These are phyloP conservation scores for Xylaria sp. DNA, from an alignment of 2,329 filamentous ascomycete genomes.

Conservation along the genomic window DNA sequence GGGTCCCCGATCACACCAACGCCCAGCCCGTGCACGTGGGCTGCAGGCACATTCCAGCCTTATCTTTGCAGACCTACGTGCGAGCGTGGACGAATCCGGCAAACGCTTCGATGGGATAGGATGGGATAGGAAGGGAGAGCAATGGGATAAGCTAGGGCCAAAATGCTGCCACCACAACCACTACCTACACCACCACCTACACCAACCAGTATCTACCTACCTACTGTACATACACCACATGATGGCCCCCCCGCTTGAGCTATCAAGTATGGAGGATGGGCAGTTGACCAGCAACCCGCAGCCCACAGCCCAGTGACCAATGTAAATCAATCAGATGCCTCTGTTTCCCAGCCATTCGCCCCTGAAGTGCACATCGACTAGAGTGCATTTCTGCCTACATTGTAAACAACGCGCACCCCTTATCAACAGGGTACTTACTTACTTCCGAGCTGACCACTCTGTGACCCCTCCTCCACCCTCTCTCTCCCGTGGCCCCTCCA, in stretches of 20 bases:
- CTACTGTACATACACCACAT: conserved; percentile 31
- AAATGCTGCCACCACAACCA: no score
- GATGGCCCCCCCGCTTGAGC: conserved; percentile 34
- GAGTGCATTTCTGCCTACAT: not conserved
- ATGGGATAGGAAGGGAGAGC: not conserved
- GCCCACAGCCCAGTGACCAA: conserved; percentile 22
- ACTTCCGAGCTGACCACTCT: not conserved
- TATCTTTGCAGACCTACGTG: conserved; percentile 30
- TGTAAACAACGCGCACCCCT: not conserved
- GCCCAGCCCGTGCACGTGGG: conserved; percentile 32
- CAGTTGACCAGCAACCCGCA: conserved; percentile 25
- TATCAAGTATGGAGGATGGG: conserved; percentile 7
- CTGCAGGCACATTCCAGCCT: conserved; percentile 36
- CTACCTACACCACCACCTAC: no score
- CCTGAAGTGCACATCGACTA: conserved; percentile 14
- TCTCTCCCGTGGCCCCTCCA: conserved; percentile 14
- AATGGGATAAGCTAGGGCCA: conserved; percentile 26
- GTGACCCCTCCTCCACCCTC: not conserved
- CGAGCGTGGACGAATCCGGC: conserved; percentile 43
- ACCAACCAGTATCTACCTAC: no score
- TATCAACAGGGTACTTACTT: no score
- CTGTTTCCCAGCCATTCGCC: not conserved
- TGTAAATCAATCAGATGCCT: conserved; percentile 1
- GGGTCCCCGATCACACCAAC: conserved; percentile 29
- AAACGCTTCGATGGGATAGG: conserved; percentile 30